Evolutionary conservation across 345 rosid species (phyloP), one percentile per base, ranked within the genome.

Genomic region (Salix exigua): DNA sequence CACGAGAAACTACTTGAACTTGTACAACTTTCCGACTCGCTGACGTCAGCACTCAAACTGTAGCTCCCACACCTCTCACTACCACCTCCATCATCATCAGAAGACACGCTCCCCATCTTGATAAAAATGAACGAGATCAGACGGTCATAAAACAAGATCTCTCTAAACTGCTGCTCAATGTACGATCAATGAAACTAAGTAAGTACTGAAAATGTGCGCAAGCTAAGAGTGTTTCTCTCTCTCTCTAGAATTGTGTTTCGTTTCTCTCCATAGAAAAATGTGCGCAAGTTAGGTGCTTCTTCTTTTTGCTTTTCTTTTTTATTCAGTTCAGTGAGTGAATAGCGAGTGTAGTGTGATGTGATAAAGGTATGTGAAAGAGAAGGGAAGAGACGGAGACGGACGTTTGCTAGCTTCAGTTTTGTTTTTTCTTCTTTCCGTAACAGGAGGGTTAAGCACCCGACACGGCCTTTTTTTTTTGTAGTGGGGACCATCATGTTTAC

Each of bases 11-110:
- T 90, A 79, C 95, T 90, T 3, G 69, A 18, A n/a, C 94, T 90
- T 8, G 69, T 66, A 25, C 92, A 89, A 77, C 97, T 96, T 88
- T 94, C 96, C 0, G 99, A 93, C 87, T 96, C 97, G 77, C 97
- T 94, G 81, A 96, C 86, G 79, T 96, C 99, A 66, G 98, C 98
- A 81, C 99, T 94, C 81, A 94, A 76, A 66, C 96, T 90, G 88
- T 96, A 96, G 72, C 97, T 94, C 10, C 98, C 98, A 85, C 93
- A 88, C 73, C 94, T 85, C 70, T 89, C 96, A 75, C 97, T 91
- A 61, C 88, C 88, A 51, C 89, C 87, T 51, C 82, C 90, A 48
- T 82, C 89, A 58, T 92, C 97, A 28, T 78, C 82, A 0, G 96
- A 91, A 28, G 93, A 85, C 7, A 86, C 66, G 79, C 93, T 91